Evolutionary conservation across 108 stramenopile genomes (phyloP).

Genomic region (Aureococcus anophagefferens): DNA sequence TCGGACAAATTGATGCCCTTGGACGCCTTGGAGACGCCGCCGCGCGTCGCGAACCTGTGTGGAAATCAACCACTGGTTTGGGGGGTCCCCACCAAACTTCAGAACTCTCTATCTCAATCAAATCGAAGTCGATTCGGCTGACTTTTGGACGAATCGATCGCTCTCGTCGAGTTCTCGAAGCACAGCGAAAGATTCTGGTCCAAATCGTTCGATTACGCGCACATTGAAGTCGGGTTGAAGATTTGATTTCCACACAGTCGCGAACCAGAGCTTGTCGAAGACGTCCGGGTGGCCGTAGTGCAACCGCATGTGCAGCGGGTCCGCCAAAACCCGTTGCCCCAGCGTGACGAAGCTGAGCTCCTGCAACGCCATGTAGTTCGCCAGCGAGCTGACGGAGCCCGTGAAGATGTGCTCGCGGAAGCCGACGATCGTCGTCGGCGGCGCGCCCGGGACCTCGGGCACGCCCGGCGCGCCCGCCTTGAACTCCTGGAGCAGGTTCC

Average conservation of each 20-base stretch:
- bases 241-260: too few relatives aligned
- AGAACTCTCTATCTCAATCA: too few relatives aligned
- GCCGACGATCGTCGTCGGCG: constrained; percentile 85
- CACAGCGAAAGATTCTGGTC: too few relatives aligned
- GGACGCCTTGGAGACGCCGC: constrained; percentile 90
- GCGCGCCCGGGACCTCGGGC: constrained; percentile 35
- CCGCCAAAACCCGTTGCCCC: constrained; percentile 87
- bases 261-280: constrained; percentile 95
- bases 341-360: constrained; percentile 93
- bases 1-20: constrained; percentile 96
- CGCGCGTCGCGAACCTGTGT: constrained; percentile 89
- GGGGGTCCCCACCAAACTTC: too few relatives aligned
- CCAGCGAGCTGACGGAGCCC: constrained; percentile 88
- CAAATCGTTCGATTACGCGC: too few relatives aligned
- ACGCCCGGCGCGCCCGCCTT: too few relatives aligned
- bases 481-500: constrained; percentile 90
- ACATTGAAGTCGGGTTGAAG: too few relatives aligned
- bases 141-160: too few relatives aligned
- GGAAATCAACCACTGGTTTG: too few relatives aligned
- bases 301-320: constrained; percentile 81
- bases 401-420: constrained; percentile 98
- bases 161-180: too few relatives aligned
- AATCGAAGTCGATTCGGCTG: too few relatives aligned
- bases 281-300: constrained; percentile 98
- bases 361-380: constrained; percentile 98